Evolutionary conservation across 371 early-diverging fungal genomes (phyloP), one percentile per base, ranked within the genome.

Genomic region (Mucor piriformis): DNA sequence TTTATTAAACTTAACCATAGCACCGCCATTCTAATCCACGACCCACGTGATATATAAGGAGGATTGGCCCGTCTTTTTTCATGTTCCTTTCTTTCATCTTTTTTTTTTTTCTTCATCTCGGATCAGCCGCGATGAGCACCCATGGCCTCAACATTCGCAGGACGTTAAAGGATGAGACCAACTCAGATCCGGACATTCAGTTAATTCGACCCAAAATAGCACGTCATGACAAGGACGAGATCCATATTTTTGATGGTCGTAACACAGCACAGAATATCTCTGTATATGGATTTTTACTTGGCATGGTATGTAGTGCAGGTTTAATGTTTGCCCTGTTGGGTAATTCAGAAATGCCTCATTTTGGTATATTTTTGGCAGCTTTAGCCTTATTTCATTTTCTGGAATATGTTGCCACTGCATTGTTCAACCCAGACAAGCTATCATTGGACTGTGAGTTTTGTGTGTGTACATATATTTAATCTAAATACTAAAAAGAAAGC

Each of bases 351-450:
- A 59, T 66, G 25, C 77, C 81, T 24, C 87, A 85, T 59, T 71
- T 92, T 50, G 89, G 91, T 33, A 48, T 85, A 48, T 92, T 85
- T 62, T 50, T 91, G 16, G 73, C 80, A 3, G 76, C 83, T 0
- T 67, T 94, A 8, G 79, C 86, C 3, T 50, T 84, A 7, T 93
- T 92, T 64, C 95, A 94, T 63, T 73, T 82, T 37, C 61, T 90
- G 46, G 95, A 94, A 66, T 94, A 94, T 60, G 44, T 92, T 11
- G 78, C 88, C 3, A 92, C 92, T 13, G 93, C 92, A 2, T 67
- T 92, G 53, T 89, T 85, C 44, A 83, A 88, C 64, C 69, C 82
- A 3, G 79, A 84, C 20, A 85, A 76, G 24, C 70, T 89, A 29
- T 69, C 70, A 4, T 71, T 90, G 42, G 86, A 85, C 49, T 84